Base-by-base conservation (phyloP, 176 grass and related monocot species). In the Alloteropsis semialata region DNA sequence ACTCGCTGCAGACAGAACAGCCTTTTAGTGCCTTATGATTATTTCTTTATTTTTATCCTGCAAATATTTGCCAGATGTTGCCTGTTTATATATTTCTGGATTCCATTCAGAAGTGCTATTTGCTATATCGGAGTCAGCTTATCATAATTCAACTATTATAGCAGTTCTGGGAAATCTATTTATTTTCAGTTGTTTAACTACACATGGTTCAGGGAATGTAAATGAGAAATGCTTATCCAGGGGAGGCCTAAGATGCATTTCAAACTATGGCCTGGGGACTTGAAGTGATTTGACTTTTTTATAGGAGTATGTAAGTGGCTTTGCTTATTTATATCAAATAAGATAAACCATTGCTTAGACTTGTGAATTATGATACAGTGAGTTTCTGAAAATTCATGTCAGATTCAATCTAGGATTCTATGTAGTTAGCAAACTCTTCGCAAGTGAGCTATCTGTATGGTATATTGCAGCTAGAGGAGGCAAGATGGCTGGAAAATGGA, bases 401-500 rank as follows among this genome's bases (percentile, higher is more conserved):
- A n/a, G n/a, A n/a, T n/a, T n/a, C n/a, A n/a, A n/a, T n/a, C n/a
- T n/a, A n/a, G n/a, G n/a, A n/a, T n/a, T 76, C 39, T 60, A 83
- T 8, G 25, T 58, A 59, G 72, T 76, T 24, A 22, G 55, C 17
- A 5, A 58, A 61, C 53, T 53, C 53, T 42, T 63, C 1, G 32
- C 10, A 42, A 30, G 10, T 30, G 45, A 66, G 27, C 57, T 38
- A 16, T 15, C 17, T 78, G 46, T 27, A 39, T 44, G 49, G 29
- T 82, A 55, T 66, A 84, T 79, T 84, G 67, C 28, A 24, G 59
- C 45, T 34, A 29, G 8, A 79, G 37, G 28, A 38, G 29, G 58
- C 75, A 74, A 58, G 57, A 48, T 37, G 6, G 24, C 46, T 29
- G 41, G 32, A 69, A 30, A 50, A 38, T n/a, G 41, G 62, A 69